Percentiles rank a stretch among this genome's conserved stretches.
These are phyloP conservation scores for Eucalyptus virginea DNA, from an alignment of 345 rosid genomes.

Conservation along the genomic window DNA sequence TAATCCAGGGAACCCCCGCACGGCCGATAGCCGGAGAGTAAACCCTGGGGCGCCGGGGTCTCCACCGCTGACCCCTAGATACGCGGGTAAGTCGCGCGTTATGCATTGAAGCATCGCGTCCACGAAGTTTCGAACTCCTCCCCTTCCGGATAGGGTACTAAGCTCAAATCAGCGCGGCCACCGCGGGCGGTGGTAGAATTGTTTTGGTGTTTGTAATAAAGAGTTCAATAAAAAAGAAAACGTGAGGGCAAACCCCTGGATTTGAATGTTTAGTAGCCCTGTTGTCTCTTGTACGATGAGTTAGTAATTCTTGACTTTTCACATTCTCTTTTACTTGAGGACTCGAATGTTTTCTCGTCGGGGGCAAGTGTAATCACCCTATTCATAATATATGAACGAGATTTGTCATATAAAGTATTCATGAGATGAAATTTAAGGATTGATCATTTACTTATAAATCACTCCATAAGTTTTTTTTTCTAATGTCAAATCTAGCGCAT, in stretches of 20 bases:
- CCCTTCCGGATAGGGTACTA: too few relatives aligned
- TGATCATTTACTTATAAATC: neutral
- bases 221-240: neutral
- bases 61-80: too few relatives aligned
- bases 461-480: neutral
- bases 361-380: neutral
- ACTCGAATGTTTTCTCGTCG: neutral
- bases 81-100: too few relatives aligned
- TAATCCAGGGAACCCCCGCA: too few relatives aligned
- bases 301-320: neutral
- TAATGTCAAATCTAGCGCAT: neutral
- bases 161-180: too few relatives aligned
- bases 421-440: neutral
- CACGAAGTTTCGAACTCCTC: too few relatives aligned
- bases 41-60: too few relatives aligned
- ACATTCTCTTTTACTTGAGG: neutral
- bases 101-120: too few relatives aligned
- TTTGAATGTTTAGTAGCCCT: neutral
- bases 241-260: neutral
- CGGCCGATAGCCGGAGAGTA: too few relatives aligned
- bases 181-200: too few relatives aligned
- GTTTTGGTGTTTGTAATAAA: neutral
- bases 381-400: neutral
- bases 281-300: neutral
- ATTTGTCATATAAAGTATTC: neutral